These are phyloP conservation scores for Diaporthe nobilis DNA, from an alignment of 2,329 filamentous ascomycete species.

Conservation along the genomic window DNA sequence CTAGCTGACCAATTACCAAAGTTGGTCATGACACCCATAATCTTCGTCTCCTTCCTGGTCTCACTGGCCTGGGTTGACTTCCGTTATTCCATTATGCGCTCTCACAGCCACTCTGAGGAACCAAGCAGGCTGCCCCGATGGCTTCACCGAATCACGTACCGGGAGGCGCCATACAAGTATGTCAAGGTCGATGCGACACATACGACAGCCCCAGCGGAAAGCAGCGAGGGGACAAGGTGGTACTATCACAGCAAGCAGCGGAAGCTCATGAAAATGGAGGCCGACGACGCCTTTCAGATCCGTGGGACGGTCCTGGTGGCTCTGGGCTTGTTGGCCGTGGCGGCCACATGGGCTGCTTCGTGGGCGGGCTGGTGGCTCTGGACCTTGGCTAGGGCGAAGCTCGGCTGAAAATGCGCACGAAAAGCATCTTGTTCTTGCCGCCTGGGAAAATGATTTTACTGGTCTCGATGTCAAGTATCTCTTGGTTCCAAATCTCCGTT, in stretches of 20 bases:
- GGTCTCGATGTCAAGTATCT: not conserved
- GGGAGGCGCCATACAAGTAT: conserved; percentile 56
- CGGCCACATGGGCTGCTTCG: conserved; percentile 50
- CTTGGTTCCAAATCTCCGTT: not conserved
- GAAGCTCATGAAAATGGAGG: conserved; percentile 73
- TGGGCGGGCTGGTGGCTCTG: conserved; percentile 43
- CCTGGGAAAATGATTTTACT: not conserved
- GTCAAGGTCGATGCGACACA: conserved; percentile 44
- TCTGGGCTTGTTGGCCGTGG: conserved; percentile 57
- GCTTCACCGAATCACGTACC: conserved; percentile 59
- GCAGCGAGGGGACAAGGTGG: conserved; percentile 51
- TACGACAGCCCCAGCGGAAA: conserved; percentile 7
- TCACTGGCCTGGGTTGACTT: conserved; percentile 75
- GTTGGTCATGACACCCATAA: conserved; percentile 72
- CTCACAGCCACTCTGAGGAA: conserved; percentile 53
- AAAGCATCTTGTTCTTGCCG: no score
- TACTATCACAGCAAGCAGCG: conserved; percentile 71
- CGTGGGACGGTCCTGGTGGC: conserved; percentile 66
- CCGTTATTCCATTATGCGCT: conserved; percentile 66
- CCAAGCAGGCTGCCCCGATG: conserved; percentile 53
- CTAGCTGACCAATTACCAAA: conserved; percentile 44
- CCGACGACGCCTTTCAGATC: conserved; percentile 74
- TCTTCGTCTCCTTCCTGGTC: conserved; percentile 75
- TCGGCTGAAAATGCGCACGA: not conserved
- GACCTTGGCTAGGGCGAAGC: conserved; percentile 6